Evolutionary conservation across 2,329 filamentous ascomycete species (phyloP).

Genomic region (Hymenoscyphus repandus): DNA sequence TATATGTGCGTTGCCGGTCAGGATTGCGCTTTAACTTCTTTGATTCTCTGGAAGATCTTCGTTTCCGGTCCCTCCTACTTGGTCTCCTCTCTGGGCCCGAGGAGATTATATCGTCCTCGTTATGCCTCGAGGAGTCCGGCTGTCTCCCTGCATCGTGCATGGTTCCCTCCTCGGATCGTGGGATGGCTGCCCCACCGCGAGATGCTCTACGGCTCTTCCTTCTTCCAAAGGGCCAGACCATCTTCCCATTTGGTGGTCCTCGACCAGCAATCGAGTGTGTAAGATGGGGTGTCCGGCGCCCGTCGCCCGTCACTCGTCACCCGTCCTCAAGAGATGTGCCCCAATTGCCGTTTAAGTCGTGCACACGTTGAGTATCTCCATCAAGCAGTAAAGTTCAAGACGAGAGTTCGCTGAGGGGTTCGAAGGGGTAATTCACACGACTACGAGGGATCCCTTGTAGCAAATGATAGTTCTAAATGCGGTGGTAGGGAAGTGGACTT

Average conservation of each 20-base stretch:
- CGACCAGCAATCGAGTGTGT: not conserved
- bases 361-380: constrained; percentile 18
- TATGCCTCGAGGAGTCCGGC: constrained; percentile 27
- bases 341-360: constrained; percentile 14
- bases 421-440: constrained; percentile 1
- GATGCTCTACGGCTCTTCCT: constrained; percentile 61
- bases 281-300: no score
- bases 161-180: constrained; percentile 46
- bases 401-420: not conserved
- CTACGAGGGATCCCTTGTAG: constrained; percentile 21
- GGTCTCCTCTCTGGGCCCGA: constrained; percentile 30
- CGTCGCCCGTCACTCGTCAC: no score
- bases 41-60: constrained; percentile 32
- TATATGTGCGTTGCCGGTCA: constrained; percentile 48
- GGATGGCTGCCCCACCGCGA: constrained; percentile 48
- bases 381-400: constrained; percentile 11
- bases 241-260: constrained; percentile 35
- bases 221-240: constrained; percentile 84
- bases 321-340: not conserved
- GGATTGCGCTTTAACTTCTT: constrained; percentile 37
- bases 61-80: constrained; percentile 31
- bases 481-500: constrained; percentile 11
- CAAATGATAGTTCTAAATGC: constrained; percentile 9
- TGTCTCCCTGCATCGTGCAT: constrained; percentile 32
- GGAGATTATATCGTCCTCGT: constrained; percentile 29